These are phyloP conservation scores for Backusella mclennaniae DNA, from an alignment of 192 early-diverging fungal genomes.

Conservation along the genomic window DNA sequence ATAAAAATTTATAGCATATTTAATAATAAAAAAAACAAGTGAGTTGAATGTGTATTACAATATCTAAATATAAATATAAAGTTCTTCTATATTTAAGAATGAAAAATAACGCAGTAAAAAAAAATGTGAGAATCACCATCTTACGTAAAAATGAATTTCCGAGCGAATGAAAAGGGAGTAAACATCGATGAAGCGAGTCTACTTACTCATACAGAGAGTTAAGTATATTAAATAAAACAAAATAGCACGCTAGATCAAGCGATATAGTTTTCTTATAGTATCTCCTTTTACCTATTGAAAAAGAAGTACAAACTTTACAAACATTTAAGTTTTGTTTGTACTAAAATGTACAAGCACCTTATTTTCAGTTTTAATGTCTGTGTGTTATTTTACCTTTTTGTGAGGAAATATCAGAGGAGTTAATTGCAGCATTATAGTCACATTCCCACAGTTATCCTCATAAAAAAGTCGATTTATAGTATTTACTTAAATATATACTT, in stretches of 20 bases:
- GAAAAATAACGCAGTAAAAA: neutral
- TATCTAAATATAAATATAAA: neutral
- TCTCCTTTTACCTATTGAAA: no score
- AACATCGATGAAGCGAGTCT: neutral
- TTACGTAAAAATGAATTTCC: neutral
- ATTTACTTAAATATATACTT: conserved; percentile 7
- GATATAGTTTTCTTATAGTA: no score
- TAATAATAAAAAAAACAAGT: no score
- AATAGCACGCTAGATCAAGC: neutral
- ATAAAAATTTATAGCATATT: neutral
- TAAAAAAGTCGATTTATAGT: neutral
- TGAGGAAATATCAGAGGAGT: neutral
- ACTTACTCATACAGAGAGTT: neutral
- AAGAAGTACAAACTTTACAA: neutral
- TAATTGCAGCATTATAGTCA: neutral
- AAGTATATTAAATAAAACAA: neutral
- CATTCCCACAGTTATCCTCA: neutral
- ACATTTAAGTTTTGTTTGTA: neutral
- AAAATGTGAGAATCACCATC: neutral
- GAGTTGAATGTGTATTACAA: neutral
- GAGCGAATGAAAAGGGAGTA: neutral
- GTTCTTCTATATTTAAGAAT: neutral
- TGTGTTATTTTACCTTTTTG: neutral
- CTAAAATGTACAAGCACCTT: neutral
- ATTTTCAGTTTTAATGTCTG: neutral